Percentiles rank a stretch among this genome's conserved stretches.
phyloP scores from a whole-genome alignment of 2,329 filamentous ascomycete species.

The Plectosphaerella plurivora region DNA sequence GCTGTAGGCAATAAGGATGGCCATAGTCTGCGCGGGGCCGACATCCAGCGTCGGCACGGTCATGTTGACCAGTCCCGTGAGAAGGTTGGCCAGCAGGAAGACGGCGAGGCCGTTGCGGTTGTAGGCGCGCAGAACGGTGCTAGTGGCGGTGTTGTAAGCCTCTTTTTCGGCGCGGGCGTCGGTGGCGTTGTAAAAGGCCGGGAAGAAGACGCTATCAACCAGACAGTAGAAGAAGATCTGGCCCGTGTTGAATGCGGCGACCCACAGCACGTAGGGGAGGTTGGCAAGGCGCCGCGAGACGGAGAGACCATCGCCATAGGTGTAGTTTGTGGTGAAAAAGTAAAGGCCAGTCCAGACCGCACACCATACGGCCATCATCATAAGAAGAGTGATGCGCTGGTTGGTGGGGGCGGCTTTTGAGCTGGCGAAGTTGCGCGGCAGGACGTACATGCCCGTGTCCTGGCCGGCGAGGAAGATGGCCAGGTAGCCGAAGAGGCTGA shows the following conservation, averaged over 20 bases:
- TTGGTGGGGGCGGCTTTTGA: conserved; percentile 34
- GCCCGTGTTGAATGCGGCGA: conserved; percentile 83
- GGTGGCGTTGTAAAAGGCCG: conserved; percentile 58
- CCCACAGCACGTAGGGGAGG: conserved; percentile 89
- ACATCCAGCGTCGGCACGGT: conserved; percentile 77
- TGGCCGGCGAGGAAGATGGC: conserved; percentile 92
- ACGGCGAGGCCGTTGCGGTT: conserved; percentile 85
- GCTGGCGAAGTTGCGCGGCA: conserved; percentile 55
- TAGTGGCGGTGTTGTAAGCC: conserved; percentile 67
- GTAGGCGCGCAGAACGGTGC: conserved; percentile 73
- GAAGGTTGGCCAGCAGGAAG: conserved; percentile 82
- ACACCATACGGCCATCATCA: conserved; percentile 61
- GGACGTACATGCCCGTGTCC: conserved; percentile 72
- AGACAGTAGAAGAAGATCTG: conserved; percentile 76
- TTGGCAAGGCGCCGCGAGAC: conserved; percentile 91
- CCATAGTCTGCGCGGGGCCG: conserved; percentile 61
- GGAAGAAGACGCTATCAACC: conserved; percentile 76
- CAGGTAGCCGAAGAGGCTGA: conserved; percentile 89
- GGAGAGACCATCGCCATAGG: conserved; percentile 65
- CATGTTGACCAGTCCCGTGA: conserved; percentile 88
- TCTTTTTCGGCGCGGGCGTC: conserved; percentile 56
- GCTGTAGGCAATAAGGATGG: conserved; percentile 70
- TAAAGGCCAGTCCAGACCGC: conserved; percentile 68
- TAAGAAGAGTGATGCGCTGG: conserved; percentile 54
- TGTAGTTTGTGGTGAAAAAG: conserved; percentile 61